Percentiles rank a stretch among this genome's conserved stretches.
phyloP scores from a whole-genome alignment of 2,329 filamentous ascomycete species.

The Colletotrichum orchidophilum region DNA sequence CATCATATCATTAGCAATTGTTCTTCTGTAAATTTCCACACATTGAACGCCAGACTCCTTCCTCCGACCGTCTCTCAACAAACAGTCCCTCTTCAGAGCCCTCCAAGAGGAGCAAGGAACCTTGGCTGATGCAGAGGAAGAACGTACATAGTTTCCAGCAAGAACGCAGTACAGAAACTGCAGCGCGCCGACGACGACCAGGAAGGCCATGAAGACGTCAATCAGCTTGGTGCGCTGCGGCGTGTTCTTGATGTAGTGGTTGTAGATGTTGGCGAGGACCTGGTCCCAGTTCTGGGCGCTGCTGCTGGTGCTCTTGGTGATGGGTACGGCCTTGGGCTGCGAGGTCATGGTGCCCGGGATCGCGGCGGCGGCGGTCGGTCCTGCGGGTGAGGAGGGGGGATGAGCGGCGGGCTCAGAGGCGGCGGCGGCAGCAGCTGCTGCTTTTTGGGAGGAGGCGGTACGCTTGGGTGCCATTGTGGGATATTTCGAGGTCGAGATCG shows the following conservation, averaged over 20 bases:
- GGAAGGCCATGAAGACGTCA: slow-evolving; percentile 89
- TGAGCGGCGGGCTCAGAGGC: slow-evolving; percentile 32
- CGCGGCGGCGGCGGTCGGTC: slow-evolving; percentile 30
- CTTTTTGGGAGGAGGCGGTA: slow-evolving; percentile 39
- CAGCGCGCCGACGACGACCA: slow-evolving; percentile 84
- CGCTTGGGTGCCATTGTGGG: slow-evolving; percentile 62
- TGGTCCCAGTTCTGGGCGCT: slow-evolving; percentile 56
- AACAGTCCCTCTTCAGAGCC: background rate
- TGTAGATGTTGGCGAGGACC: slow-evolving; percentile 76
- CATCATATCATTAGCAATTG: slow-evolving; percentile 35
- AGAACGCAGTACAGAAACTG: slow-evolving; percentile 95
- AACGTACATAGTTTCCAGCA: slow-evolving; percentile 89
- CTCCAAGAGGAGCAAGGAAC: background rate
- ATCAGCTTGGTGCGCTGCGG: slow-evolving; percentile 92
- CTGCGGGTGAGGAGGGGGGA: slow-evolving; percentile 35
- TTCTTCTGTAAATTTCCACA: slow-evolving; percentile 1
- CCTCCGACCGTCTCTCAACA: background rate
- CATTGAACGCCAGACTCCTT: background rate
- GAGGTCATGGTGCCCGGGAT: slow-evolving; percentile 34
- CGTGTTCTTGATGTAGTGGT: slow-evolving; percentile 82
- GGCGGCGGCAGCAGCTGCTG: background rate
- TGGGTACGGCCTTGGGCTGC: slow-evolving; percentile 33
- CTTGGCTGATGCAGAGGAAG: background rate
- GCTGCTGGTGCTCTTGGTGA: slow-evolving; percentile 39
- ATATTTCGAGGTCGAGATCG: slow-evolving; percentile 8